Evolutionary conservation across 2,329 filamentous ascomycete genomes (phyloP).

Genomic region (Colletotrichum melonis): DNA sequence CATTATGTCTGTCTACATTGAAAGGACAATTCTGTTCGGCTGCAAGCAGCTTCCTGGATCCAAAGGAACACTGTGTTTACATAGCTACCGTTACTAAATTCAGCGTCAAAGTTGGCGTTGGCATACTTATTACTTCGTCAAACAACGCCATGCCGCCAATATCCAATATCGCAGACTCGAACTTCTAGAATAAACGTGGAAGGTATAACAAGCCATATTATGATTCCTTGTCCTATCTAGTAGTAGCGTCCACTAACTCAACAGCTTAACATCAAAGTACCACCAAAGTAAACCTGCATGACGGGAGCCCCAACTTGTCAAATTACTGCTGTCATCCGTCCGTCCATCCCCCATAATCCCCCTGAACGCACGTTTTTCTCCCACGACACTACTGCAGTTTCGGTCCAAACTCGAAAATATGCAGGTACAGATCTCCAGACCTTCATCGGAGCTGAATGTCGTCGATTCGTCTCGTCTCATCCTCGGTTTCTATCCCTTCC

Average conservation of each 20-base stretch:
- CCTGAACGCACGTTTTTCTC: not conserved
- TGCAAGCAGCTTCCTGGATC: too few species aligned
- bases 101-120: not conserved
- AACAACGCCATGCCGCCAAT: not conserved
- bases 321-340: not conserved
- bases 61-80: too few species aligned
- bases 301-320: conserved; percentile 1
- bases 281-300: not conserved
- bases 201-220: not conserved
- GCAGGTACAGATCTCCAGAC: not conserved
- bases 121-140: not conserved
- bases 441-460: not conserved
- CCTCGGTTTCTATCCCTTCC: not conserved
- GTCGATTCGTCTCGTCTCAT: not conserved
- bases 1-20: not conserved
- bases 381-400: not conserved
- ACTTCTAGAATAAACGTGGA: not conserved
- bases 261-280: not conserved
- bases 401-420: not conserved
- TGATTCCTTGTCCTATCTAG: not conserved
- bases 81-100: too few species aligned
- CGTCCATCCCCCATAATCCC: not conserved
- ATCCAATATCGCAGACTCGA: not conserved
- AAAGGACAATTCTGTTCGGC: too few species aligned
- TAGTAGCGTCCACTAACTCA: not conserved